These are phyloP conservation scores for Alternaria panax DNA, from an alignment of 2,329 filamentous ascomycete species.

Conservation along the genomic window DNA sequence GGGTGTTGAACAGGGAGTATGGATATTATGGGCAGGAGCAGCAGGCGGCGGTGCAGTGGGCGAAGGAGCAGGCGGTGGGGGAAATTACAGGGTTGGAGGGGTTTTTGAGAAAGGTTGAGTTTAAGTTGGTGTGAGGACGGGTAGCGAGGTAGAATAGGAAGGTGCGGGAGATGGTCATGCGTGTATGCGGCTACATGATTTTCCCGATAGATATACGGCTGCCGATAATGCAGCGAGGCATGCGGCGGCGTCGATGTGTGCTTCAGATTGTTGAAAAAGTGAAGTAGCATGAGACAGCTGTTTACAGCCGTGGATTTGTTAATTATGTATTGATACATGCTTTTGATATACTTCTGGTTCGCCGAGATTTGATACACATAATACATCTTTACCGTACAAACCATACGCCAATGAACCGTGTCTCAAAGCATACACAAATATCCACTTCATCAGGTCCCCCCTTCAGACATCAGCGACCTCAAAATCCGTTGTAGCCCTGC, in stretches of 20 bases:
- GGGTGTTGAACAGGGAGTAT: slow-evolving; percentile 33
- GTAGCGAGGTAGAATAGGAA: not conserved
- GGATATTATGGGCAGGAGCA: slow-evolving; percentile 39
- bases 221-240: too few species aligned
- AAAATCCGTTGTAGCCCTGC: slow-evolving; percentile 25
- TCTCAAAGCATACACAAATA: not conserved
- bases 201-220: fast-evolving
- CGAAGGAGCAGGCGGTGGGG: slow-evolving; percentile 32
- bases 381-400: not conserved
- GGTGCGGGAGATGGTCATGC: fast-evolving
- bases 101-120: slow-evolving; percentile 33
- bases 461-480: not conserved
- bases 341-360: not conserved
- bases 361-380: not conserved
- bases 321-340: not conserved
- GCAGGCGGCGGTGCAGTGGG: slow-evolving; percentile 37
- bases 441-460: not conserved
- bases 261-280: not conserved
- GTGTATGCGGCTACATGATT: fast-evolving
- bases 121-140: slow-evolving; percentile 28
- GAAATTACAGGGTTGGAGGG: slow-evolving; percentile 37
- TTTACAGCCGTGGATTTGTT: not conserved
- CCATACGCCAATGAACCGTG: not conserved
- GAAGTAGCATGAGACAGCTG: fast-evolving
- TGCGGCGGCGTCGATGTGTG: too few species aligned